Conservation (phyloP, 768 basidiomycete species). For the Pleurotus citrinopileatus region DNA sequence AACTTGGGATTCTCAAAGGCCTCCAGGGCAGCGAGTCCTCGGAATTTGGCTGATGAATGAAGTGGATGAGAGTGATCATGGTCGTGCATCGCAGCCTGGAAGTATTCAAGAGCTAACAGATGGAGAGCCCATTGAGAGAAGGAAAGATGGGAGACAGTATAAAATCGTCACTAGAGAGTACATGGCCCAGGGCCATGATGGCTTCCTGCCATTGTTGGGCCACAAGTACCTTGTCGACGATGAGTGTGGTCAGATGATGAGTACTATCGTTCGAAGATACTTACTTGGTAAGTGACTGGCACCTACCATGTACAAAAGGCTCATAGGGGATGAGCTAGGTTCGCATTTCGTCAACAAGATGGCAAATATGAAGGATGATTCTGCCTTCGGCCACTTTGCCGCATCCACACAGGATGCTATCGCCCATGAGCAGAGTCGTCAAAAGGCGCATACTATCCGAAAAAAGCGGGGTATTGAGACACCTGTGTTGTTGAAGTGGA, state of each 20-base stretch:
- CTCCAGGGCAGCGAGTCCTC: conserved; percentile 68
- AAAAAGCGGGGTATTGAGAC: conserved; percentile 15
- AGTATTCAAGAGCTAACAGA: conserved; percentile 31
- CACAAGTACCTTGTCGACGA: conserved; percentile 74
- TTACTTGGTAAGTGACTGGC: conserved; percentile 58
- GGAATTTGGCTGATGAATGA: conserved; percentile 63
- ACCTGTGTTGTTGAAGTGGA: conserved; percentile 42
- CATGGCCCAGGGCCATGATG: conserved; percentile 82
- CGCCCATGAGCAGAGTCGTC: conserved; percentile 42
- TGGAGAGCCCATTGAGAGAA: conserved; percentile 52
- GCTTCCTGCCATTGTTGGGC: conserved; percentile 66
- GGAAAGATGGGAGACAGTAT: conserved; percentile 57
- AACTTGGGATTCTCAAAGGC: conserved; percentile 79
- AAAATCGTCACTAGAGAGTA: conserved; percentile 86
- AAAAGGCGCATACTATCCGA: conserved; percentile 20
- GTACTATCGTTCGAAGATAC: conserved; percentile 77
- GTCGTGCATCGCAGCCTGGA: conserved; percentile 17
- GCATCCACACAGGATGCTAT: conserved; percentile 42
- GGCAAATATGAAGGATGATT: conserved; percentile 32
- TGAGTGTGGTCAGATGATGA: conserved; percentile 79
- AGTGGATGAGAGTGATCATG: conserved; percentile 26
- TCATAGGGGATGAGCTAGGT: conserved; percentile 36
- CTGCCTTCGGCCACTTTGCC: conserved; percentile 31
- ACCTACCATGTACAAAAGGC: background rate
- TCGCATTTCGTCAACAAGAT: conserved; percentile 72